phyloP scores from a whole-genome alignment of 805 yeast species.

The Wickerhamiella cacticola region DNA sequence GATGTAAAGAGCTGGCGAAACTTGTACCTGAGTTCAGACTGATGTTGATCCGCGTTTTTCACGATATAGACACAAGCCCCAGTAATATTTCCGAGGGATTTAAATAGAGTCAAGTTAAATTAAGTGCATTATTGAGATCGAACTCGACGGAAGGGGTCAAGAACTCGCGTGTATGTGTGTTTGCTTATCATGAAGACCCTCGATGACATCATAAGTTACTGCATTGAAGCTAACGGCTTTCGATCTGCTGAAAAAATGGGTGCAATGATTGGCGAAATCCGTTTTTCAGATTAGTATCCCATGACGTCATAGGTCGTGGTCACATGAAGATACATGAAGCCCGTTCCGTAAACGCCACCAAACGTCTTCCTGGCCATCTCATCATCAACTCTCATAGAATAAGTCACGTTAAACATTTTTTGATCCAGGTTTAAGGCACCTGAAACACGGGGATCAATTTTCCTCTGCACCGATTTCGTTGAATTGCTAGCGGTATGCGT shows the following conservation, averaged over 20 bases:
- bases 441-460: conserved; percentile 1
- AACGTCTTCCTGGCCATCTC: too few relatives aligned
- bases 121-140: background rate
- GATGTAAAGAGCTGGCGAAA: conserved; percentile 24
- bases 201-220: too few relatives aligned
- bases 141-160: too few relatives aligned
- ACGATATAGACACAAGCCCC: conserved; percentile 1
- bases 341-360: background rate
- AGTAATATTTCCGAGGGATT: conserved; percentile 8
- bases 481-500: conserved; percentile 1
- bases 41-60: background rate
- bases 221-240: too few relatives aligned
- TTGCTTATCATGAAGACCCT: too few relatives aligned
- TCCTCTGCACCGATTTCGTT: background rate
- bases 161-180: too few relatives aligned
- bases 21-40: conserved; percentile 21
- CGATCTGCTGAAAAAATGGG: background rate
- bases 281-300: background rate
- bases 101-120: background rate
- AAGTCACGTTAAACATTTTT: too few relatives aligned
- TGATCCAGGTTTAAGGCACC: too few relatives aligned
- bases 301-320: background rate
- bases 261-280: background rate
- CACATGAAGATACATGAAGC: background rate
- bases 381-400: too few relatives aligned